A percentile compares a stretch with the other conserved stretches of the same genome.
Conservation (phyloP, 352 stramenopile genomes). For the Globisporangium cederbergense region DNA sequence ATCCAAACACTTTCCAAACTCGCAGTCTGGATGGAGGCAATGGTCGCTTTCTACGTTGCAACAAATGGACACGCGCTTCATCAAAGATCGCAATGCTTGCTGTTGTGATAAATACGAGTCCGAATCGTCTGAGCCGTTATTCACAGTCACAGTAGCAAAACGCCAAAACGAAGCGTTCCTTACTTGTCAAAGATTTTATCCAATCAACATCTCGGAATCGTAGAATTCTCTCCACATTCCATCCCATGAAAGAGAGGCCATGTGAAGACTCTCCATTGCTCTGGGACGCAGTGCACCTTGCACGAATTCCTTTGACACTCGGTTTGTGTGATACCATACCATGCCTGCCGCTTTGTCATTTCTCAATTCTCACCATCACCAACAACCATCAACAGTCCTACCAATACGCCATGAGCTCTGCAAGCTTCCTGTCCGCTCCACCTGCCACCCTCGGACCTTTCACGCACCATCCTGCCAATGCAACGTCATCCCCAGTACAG, state of each 20-base stretch:
- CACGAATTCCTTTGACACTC: not conserved
- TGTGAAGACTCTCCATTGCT: too few relatives aligned
- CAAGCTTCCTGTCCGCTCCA: not conserved
- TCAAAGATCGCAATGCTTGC: too few relatives aligned
- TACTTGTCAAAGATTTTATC: constrained; percentile 2
- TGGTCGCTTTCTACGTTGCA: too few relatives aligned
- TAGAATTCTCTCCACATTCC: constrained; percentile 12
- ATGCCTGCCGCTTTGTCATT: constrained; percentile 4
- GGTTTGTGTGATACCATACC: not conserved
- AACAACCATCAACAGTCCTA: not conserved
- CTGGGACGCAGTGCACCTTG: not conserved
- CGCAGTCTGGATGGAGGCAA: too few relatives aligned
- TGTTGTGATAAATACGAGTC: too few relatives aligned
- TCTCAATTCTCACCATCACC: constrained; percentile 6
- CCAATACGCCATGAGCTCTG: constrained; percentile 5
- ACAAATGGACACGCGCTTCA: too few relatives aligned
- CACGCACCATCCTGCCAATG: not conserved
- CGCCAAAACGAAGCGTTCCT: not conserved
- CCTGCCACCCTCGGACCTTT: not conserved
- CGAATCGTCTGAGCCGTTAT: not conserved
- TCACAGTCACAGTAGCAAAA: not conserved
- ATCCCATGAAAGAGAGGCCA: not conserved
- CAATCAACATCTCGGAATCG: constrained; percentile 12
- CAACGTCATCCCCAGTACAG: not conserved
- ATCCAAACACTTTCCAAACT: too few relatives aligned